Percentiles rank a stretch among this genome's conserved stretches.
Evolutionary conservation across 805 yeast species (phyloP).

Genomic region (Candida yuanshanica): DNA sequence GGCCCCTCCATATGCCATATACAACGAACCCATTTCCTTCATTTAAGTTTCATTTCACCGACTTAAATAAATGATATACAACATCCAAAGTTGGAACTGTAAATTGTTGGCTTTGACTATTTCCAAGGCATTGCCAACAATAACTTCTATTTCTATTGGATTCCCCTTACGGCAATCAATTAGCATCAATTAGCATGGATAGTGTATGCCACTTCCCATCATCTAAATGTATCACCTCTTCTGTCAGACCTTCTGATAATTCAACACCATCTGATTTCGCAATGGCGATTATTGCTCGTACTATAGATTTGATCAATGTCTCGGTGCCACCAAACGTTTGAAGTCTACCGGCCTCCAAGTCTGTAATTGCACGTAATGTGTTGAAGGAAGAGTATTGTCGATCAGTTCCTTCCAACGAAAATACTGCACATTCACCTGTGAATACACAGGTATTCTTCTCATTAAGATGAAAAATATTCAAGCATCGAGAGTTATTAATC

Average conservation of each 20-base stretch:
- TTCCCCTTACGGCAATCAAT: constrained; percentile 57
- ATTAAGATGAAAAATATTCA: constrained; percentile 51
- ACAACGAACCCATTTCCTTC: constrained; percentile 45
- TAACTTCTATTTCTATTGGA: constrained; percentile 65
- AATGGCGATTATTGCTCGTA: constrained; percentile 58
- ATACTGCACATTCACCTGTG: constrained; percentile 40
- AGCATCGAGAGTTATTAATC: constrained; percentile 64
- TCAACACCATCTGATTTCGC: constrained; percentile 66
- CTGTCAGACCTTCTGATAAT: constrained; percentile 44
- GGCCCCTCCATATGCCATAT: constrained; percentile 39
- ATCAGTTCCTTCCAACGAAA: constrained; percentile 63
- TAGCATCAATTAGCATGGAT: constrained; percentile 61
- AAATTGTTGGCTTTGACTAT: constrained; percentile 42
- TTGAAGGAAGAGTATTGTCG: constrained; percentile 66
- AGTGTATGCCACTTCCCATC: constrained; percentile 58
- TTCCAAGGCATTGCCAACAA: constrained; percentile 58
- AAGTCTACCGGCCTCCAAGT: constrained; percentile 53
- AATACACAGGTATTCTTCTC: constrained; percentile 36
- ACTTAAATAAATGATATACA: constrained; percentile 52
- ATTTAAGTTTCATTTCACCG: constrained; percentile 56
- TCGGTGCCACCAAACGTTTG: constrained; percentile 38
- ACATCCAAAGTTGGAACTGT: constrained; percentile 54
- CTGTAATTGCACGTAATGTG: constrained; percentile 53
- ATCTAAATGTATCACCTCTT: constrained; percentile 49
- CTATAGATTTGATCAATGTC: constrained; percentile 47